Base-by-base conservation (phyloP, 108 stramenopile species). In the Nannochloropsis salina region DNA sequence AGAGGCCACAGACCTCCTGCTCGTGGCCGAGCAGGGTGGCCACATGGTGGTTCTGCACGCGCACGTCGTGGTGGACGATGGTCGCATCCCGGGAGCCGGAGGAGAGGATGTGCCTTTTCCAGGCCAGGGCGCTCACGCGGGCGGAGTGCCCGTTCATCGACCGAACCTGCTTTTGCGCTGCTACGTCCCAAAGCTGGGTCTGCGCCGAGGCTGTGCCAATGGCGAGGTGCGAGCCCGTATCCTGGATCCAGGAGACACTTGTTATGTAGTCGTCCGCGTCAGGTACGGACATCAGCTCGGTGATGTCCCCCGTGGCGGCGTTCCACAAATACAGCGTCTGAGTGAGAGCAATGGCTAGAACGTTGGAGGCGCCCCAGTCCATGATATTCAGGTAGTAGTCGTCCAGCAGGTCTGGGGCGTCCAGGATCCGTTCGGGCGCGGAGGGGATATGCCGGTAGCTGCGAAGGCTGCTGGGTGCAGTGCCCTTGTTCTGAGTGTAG, bases 281-380 rank as follows among this genome's bases (percentile, higher is more conserved):
- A 21, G 84, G 21, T n/a, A 91, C 82, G 31, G 89, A 90, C 42
- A 94, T 91, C 74, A 99, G 91, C 90, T 98, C 96, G 18, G 95
- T 92, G 86, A 98, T 99, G 45, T 92, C 92, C 31, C 99, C 99
- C 51, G 96, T 94, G 22, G 90, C 89, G 8, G 99, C 98, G 87
- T 99, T 95, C 99, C 99, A 99, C 31, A 99, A 92, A 90, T 99
- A 99, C 3, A 99, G 97, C 44, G 95, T 95, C 89, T 96, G 98
- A 43, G 94, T 93, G 12, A 99, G 92, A 40, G 99, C 99, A 11
- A 99, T 98, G 22, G 99, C 99, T 82, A 99, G 89, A 22, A 98
- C 90, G 89, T 99, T 98, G 84, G 93, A 94, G 82, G 92, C 89
- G 45, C 94, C 91, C 98, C 98, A 98, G 82, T 93, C 93, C 9